Evolutionary conservation across 1,284 basidiomycete genomes (phyloP), one percentile per base, ranked within the genome.

Genomic region (Tausonia pullulans): DNA sequence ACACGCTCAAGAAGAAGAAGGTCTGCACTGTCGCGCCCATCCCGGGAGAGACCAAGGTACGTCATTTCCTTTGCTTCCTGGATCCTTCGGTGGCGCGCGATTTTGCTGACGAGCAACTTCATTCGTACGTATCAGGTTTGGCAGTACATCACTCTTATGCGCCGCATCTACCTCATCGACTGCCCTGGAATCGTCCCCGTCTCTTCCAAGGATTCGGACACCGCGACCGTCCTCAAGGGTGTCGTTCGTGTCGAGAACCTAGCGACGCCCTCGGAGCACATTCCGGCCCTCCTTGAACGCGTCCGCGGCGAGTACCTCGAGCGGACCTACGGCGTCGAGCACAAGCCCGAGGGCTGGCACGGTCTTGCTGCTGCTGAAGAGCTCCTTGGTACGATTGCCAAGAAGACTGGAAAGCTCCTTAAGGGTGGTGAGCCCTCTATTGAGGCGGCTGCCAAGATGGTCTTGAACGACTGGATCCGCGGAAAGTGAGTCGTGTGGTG

Each of bases 101-200:
- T 27, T 27, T 27, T 27, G 27, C 27, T 27, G 27, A 27, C 27
- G 27, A 27, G 27, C 27, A 27, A 27, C 27, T 27, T 27, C 27
- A 27, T 27, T 27, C 2, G 2, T 27, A 27, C 27, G 27, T 27
- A 27, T 54, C 44, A 87, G 86, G 92, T 98, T 69, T 98, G 96
- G 96, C 95, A 98, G 83, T 98, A 98, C 78, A 96, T 98, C 77
- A 91, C 92, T 41, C 81, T 98, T 61, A 98, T 95, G 72, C 85
- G 88, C 67, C 84, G 90, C 68, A 98, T 98, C 75, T 98, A 98
- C 81, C 86, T 99, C 69, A 97, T 99, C 79, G 96, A 99, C 79
- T 99, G 95, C 75, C 95, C 95, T 44, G 95, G 96, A 67, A 92
- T 98, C 74, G 96, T 98, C 1, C 96, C 96, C 1, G 87, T 93